These are phyloP conservation scores for Penicillium griseofulvum DNA, from an alignment of 2,329 filamentous ascomycete species.

Conservation along the genomic window DNA sequence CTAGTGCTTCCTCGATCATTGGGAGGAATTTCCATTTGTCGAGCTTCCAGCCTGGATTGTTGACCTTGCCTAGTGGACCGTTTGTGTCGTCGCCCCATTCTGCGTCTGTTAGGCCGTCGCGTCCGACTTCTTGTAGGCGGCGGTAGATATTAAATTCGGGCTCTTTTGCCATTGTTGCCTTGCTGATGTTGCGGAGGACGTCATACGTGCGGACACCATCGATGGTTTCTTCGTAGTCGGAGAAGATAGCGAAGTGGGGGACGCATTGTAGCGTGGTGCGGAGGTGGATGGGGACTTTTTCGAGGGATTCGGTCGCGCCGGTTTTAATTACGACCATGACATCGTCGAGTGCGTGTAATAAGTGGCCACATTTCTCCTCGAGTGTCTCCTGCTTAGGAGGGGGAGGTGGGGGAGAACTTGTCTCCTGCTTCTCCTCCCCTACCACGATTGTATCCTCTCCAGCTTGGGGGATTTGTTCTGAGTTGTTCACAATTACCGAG, in stretches of 20 bases:
- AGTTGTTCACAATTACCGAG: not conserved
- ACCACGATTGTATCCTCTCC: conserved; percentile 2
- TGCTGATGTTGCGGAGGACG: conserved; percentile 26
- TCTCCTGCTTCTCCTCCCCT: conserved; percentile 4
- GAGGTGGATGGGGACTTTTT: conserved; percentile 30
- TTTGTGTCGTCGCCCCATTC: conserved; percentile 32
- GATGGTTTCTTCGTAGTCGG: conserved; percentile 30
- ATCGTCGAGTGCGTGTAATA: conserved; percentile 23
- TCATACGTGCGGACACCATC: conserved; percentile 25
- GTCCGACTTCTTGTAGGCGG: conserved; percentile 43
- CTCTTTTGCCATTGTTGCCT: conserved; percentile 15
- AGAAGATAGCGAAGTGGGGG: conserved; percentile 30
- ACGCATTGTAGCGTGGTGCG: conserved; percentile 29
- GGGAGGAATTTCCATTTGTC: conserved; percentile 59
- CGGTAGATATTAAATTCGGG: conserved; percentile 53
- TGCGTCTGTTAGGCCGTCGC: conserved; percentile 35
- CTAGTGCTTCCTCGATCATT: conserved; percentile 49
- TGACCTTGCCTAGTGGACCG: conserved; percentile 36
- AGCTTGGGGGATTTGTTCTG: conserved; percentile 5
- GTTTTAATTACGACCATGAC: conserved; percentile 30
- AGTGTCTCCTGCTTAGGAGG: conserved; percentile 1
- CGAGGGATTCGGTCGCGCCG: conserved; percentile 28
- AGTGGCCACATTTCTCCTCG: conserved; percentile 17
- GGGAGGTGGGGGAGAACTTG: conserved; percentile 2
- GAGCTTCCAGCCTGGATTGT: conserved; percentile 50